These are phyloP conservation scores for Solanum medicagineum DNA, from an alignment of 257 asterid genomes.

Conservation along the genomic window DNA sequence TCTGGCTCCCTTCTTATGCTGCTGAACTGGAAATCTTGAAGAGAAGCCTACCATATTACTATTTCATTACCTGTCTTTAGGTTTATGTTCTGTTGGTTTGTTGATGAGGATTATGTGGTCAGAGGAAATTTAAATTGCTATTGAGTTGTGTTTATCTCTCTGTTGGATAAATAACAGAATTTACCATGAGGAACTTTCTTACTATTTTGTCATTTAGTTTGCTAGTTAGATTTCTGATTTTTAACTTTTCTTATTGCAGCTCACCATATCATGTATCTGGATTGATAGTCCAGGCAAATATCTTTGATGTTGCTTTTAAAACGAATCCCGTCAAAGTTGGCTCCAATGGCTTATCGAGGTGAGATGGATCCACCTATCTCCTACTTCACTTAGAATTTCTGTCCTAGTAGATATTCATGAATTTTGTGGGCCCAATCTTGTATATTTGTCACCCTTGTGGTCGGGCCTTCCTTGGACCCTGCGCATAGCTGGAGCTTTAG, in stretches of 20 bases:
- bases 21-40: not conserved
- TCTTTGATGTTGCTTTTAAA: conserved; percentile 64
- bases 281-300: conserved; percentile 46
- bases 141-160: not conserved
- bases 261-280: conserved; percentile 57
- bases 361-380: conserved; percentile 6
- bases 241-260: conserved; percentile 38
- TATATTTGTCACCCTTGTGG: not conserved
- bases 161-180: not conserved
- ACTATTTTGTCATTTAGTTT: not conserved
- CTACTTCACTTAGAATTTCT: not conserved
- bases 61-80: not conserved
- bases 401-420: not conserved
- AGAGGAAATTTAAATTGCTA: not conserved
- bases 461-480: too few relatives aligned
- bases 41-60: not conserved
- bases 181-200: not conserved
- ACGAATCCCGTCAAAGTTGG: conserved; percentile 36
- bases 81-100: not conserved
- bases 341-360: conserved; percentile 62
- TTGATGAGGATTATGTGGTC: not conserved
- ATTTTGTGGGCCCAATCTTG: not conserved
- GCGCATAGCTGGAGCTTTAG: too few relatives aligned
- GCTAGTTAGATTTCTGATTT: conserved; percentile 1
- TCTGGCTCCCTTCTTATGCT: not conserved